Evolutionary conservation across 2,329 filamentous ascomycete species (phyloP).

Genomic region (Aspergillus clavatus): DNA sequence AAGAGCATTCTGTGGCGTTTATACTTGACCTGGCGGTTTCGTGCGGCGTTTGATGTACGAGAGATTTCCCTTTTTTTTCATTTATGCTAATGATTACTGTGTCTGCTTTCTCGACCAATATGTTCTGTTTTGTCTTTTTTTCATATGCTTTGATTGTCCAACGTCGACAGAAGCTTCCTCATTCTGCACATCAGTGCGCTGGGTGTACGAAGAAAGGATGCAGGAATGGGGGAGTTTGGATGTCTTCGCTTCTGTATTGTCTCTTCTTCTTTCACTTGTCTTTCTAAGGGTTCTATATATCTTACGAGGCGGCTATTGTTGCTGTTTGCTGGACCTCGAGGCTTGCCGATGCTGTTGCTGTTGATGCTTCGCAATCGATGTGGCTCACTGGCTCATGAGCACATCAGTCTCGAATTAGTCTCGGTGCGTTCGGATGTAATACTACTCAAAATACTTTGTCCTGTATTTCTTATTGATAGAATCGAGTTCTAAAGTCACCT

Average conservation of each 20-base stretch:
- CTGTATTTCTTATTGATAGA: conserved; percentile 17
- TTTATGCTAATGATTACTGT: conserved; percentile 4
- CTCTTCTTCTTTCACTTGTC: conserved; percentile 9
- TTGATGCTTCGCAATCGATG: conserved; percentile 10
- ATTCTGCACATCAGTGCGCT: conserved; percentile 10
- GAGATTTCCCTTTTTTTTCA: conserved; percentile 1
- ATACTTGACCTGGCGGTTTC: not conserved
- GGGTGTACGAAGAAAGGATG: conserved; percentile 22
- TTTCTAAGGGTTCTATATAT: conserved; percentile 12
- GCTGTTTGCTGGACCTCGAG: conserved; percentile 15
- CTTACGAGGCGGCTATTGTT: conserved; percentile 5
- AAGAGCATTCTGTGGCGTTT: not conserved
- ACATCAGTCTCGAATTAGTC: no score
- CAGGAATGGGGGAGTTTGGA: conserved; percentile 14
- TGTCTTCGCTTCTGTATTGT: conserved; percentile 15
- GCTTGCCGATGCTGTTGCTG: not conserved
- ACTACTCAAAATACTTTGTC: conserved; percentile 24
- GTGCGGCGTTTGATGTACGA: conserved; percentile 3
- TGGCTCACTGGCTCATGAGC: no score
- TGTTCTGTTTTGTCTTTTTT: no score
- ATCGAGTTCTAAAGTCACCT: conserved; percentile 4
- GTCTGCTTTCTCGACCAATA: conserved; percentile 8
- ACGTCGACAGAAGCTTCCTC: conserved; percentile 2
- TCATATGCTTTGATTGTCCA: conserved; percentile 2
- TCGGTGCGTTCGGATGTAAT: conserved; percentile 22